Conservation (phyloP, 768 basidiomycete genomes). For the Trichaptum fuscoviolaceum region DNA sequence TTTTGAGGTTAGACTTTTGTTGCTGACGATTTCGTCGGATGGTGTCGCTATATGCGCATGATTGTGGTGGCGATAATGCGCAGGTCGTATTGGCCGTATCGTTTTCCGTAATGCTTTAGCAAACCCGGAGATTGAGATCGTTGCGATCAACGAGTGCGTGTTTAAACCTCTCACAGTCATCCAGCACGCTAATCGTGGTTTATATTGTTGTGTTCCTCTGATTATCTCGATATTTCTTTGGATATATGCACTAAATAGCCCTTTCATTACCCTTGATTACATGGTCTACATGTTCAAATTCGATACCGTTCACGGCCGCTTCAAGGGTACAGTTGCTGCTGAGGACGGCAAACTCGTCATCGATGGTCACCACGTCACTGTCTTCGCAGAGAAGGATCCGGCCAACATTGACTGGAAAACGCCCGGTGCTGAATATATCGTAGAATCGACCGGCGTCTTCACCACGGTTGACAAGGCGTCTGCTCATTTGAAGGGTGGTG, state of each 20-base stretch:
- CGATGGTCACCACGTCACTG: slow-evolving; percentile 67
- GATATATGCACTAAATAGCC: slow-evolving; percentile 41
- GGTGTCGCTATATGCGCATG: neutral
- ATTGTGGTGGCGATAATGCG: slow-evolving; percentile 5
- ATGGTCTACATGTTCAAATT: slow-evolving; percentile 99
- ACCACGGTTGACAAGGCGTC: slow-evolving; percentile 51
- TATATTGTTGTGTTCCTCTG: neutral
- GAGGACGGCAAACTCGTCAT: slow-evolving; percentile 89
- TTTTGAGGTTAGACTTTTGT: neutral
- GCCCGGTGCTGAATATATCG: slow-evolving; percentile 84
- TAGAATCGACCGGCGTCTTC: slow-evolving; percentile 71
- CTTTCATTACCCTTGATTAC: slow-evolving; percentile 96
- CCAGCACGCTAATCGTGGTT: slow-evolving; percentile 2
- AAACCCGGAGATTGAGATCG: slow-evolving; percentile 70
- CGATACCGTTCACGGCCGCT: slow-evolving; percentile 90
- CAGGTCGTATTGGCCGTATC: slow-evolving; percentile 99
- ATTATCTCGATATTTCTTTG: neutral
- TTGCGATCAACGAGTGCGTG: slow-evolving; percentile 90
- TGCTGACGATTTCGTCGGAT: neutral
- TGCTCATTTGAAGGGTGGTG: slow-evolving; percentile 95
- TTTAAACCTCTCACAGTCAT: slow-evolving; percentile 5
- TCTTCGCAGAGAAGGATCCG: slow-evolving; percentile 87
- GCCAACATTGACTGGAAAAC: slow-evolving; percentile 76
- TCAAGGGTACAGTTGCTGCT: slow-evolving; percentile 75
- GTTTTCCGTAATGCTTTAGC: slow-evolving; percentile 92